Evolutionary conservation across 139 green algal genomes (phyloP), one percentile per base, ranked within the genome.

Genomic region (Closterium sp.): DNA sequence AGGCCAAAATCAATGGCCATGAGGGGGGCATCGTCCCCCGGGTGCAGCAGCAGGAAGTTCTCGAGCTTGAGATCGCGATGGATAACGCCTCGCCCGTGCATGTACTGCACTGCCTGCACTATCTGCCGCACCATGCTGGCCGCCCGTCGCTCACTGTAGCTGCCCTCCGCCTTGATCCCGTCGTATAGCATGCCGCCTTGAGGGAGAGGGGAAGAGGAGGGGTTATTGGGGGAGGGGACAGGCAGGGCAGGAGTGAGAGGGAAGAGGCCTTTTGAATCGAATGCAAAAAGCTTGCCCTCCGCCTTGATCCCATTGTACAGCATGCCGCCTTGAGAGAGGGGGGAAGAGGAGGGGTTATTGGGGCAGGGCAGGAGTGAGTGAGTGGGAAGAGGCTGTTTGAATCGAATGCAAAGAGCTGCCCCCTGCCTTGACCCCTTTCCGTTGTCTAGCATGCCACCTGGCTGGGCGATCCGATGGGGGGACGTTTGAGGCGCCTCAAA

Each of bases 121-220:
- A 99, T 97, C n/a, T 96, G 97, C 13, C 97, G 95, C 70, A 98
- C 96, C 38, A 98, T 94, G 5, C 89, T 79, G 9, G 97, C 97
- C 50, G 97, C 97, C 85, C 97, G 96, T 89, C 96, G 96, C 95
- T 99, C 98, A 86, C 91, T 96, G 92, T 98, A 98, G 90, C 98
- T 95, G 11, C 97, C 29, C 97, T 94, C 90, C 2, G 95, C 92
- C 21, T 98, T 96, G 88, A 99, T 99, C 34, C 96, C 89, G 93
- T 99, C 98, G 95, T 99, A 99, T 19, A 99, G 97, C 96, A 99
- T 98, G 2, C 98, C 98, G 28, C 98, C 45, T 70, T 38, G 32
- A 38, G 32, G 4, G 32, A 38, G 32, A 4, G 32, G 4, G 32
- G 32, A 38, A 38, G 32, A 38, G 32, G 32, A 38, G 32, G 32